Evolutionary conservation across 208 protist species (phyloP), one percentile per base, ranked within the genome.

Genomic region (Crithidia bombi): DNA sequence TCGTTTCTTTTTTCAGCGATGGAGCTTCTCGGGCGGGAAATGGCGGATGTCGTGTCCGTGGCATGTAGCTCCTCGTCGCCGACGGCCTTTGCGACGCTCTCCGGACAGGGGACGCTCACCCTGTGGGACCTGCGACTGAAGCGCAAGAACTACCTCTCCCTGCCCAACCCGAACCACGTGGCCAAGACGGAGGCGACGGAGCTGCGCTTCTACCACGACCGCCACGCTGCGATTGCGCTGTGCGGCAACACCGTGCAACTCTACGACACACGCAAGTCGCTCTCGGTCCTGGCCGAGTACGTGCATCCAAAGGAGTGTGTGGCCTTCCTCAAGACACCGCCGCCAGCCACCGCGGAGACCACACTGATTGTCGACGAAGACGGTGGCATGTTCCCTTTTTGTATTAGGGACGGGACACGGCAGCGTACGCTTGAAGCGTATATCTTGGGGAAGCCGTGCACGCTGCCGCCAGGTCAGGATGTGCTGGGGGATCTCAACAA

Each of bases 361-460:
- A 79, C 75, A 7, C 78, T 92, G 9, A 28, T 91, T 28, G 66
- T 75, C 7, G 89, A 92, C 61, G 89, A 94, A 36, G 74, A 90
- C 30, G 89, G 89, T n/a, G 58, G 65, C 30, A 79, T 92, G 19
- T 71, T 92, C 11, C 64, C 82, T 0, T 82, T 88, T 61, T 32
- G 79, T 47, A 19, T 85, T 14, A 19, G 21, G 1, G 32, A 73
- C 19, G 75, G 65, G 21, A 23, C 51, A 12, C 72, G 74, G 25
- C 54, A 63, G 5, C 12, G 25, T n/a, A 17, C 23, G 10, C 19
- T 95, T 12, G 73, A 79, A 12, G 30, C 28, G 14, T 79, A 66
- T 36, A 75, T 87, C 28, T 89, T 91, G 57, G 87, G 81, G 7
- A 15, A 35, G 33, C 51, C 44, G 38, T 77, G 38, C 30, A 39